Base-by-base conservation (phyloP, 352 stramenopile species). In the Thraustochytrium striatum region DNA sequence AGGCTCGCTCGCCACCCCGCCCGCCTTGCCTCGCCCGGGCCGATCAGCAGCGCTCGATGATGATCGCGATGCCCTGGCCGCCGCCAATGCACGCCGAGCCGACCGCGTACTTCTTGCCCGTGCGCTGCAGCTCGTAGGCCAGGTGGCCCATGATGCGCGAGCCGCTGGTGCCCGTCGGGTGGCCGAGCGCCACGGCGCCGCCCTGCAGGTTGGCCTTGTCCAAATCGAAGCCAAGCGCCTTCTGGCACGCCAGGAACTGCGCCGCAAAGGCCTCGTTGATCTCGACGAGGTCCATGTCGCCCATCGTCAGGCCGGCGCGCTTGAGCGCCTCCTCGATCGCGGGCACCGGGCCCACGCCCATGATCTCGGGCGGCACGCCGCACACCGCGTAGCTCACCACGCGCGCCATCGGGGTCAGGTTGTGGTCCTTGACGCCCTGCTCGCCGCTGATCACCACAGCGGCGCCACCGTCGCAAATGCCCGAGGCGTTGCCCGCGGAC, bases 211-310 rank as follows among this genome's bases (percentile, higher is more conserved):
- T 98, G 2, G 88, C 90, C 81, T 95, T 93, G 85, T 99, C 90
- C 50, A 98, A 83, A 39, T 80, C 70, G 28, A 80, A 80, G 8
- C 93, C 91, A n/a, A 99, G 86, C 82, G 96, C 95, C 86, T 98
- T 97, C 80, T 95, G 90, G 80, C 94, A 98, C 21, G 94, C 88
- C 58, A 99, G 87, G 87, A 94, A 97, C 86, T 98, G 94, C 9
- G 93, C 90, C 7, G 95, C 95, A 85, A 99, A 99, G 9, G 96
- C 96, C 88, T 99, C 96, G 85, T 99, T 99, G 85, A 99, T 98
- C 87, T 99, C 95, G 16, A 97, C 87, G 47, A 97, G 90, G 85
- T 98, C 95, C 79, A 98, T 96, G 85, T 98, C 93, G 28, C 88
- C 84, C 55, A 98, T 85, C 44, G 86, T 86, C 36, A 98, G 86